Base-by-base conservation (phyloP, 345 rosid species). In the Brassica carinata region DNA sequence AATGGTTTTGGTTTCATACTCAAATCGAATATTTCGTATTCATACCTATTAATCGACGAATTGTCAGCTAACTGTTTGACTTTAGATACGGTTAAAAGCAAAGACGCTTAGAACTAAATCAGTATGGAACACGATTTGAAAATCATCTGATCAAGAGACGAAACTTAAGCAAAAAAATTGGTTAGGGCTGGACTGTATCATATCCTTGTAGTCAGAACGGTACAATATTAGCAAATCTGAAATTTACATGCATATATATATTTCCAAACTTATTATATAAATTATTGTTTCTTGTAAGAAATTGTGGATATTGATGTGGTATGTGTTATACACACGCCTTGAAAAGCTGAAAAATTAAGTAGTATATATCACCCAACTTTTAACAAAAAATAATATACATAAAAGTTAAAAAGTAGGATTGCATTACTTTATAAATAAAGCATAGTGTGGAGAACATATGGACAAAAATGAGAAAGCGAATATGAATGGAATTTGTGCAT, bases 401-500 rank as follows among this genome's bases (percentile, higher is more conserved):
- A 79, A 73, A 72, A 58, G 33, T 11, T 13, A 11, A 59, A 80
- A 68, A 70, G 75, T 36, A 74, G 67, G 71, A 74, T 68, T 67
- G 59, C 59, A 51, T 74, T 15, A 18, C 72, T 74, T 80, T 80
- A 51, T 3, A 80, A 31, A 69, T 8, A 75, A 81, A 75, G 72
- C 29, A 75, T 69, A 69, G 18, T 53, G 38, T 51, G n/a, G 11
- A 61, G 55, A 61, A 79, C 8, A 15, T 29, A 51, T 27, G 76
- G 68, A 75, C 67, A 55, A 81, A 70, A 75, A 36, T 51, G 55
- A 33, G 55, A 8, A 13, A 53, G 26, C 5, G 14, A 62, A 33
- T 74, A 43, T 80, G 71, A 80, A 75, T 27, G 72, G 83, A 75
- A 70, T 63, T 65, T 81, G 27, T 53, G 53, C 64, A 70, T 75